These are phyloP conservation scores for Aspergillus chevalieri DNA, from an alignment of 2,329 filamentous ascomycete genomes.

Conservation along the genomic window DNA sequence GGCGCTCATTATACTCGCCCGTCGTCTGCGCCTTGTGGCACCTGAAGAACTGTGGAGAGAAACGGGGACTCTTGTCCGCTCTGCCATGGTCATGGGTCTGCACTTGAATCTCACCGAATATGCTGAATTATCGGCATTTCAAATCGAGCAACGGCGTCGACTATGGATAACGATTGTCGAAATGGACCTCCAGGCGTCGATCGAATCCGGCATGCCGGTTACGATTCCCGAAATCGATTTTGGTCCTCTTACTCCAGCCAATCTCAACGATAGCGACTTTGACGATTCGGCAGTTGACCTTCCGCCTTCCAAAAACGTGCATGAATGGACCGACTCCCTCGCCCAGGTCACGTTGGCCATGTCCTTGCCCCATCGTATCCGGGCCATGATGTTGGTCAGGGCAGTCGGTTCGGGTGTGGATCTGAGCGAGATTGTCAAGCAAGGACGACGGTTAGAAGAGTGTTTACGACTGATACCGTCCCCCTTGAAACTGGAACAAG, in stretches of 20 bases:
- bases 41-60: conserved; percentile 38
- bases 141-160: conserved; percentile 30
- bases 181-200: conserved; percentile 42
- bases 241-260: conserved; percentile 34
- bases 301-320: conserved; percentile 21
- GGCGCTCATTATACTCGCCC: conserved; percentile 10
- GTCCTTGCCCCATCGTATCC: conserved; percentile 12
- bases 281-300: conserved; percentile 28
- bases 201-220: conserved; percentile 34
- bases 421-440: conserved; percentile 6
- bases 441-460: conserved; percentile 7
- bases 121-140: conserved; percentile 26
- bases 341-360: conserved; percentile 9
- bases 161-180: conserved; percentile 36
- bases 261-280: conserved; percentile 38
- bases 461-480: conserved; percentile 6
- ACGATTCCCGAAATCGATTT: conserved; percentile 32
- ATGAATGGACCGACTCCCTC: conserved; percentile 11
- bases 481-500: conserved; percentile 1
- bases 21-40: conserved; percentile 7
- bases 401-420: conserved; percentile 2
- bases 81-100: conserved; percentile 36
- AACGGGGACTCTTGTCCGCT: conserved; percentile 30
- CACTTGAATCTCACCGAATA: conserved; percentile 34
- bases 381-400: conserved; percentile 7